A percentile compares a stretch with the other conserved stretches of the same genome.
Conservation (phyloP, 352 stramenopile genomes). For the Ochromonadaceae sp. region DNA sequence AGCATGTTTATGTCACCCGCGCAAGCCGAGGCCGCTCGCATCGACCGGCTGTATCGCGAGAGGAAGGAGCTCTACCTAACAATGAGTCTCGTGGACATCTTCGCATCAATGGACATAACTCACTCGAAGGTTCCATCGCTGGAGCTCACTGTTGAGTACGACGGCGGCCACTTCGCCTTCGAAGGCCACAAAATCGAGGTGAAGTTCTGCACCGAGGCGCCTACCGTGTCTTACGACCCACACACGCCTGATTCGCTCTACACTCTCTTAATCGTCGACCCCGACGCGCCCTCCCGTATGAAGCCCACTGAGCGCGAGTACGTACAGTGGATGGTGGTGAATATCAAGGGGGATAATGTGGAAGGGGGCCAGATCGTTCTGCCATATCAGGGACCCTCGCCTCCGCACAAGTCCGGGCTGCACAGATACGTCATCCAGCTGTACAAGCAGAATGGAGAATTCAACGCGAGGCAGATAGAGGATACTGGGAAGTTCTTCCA, state of each 20-base stretch:
- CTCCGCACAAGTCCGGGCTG: neutral
- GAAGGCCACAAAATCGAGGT: no score
- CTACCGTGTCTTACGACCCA: neutral
- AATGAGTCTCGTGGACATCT: no score
- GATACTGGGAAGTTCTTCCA: neutral
- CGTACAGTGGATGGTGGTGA: conserved; percentile 18
- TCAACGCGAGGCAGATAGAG: neutral
- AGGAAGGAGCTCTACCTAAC: no score
- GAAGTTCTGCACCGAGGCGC: no score
- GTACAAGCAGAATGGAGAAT: neutral
- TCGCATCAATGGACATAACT: no score
- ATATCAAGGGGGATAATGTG: conserved; percentile 7
- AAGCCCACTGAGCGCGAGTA: conserved; percentile 12
- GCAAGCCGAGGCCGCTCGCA: no score
- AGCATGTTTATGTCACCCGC: no score
- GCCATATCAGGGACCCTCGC: neutral
- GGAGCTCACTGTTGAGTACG: no score
- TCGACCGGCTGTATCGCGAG: no score
- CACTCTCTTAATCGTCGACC: conserved; percentile 19
- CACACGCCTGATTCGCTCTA: neutral
- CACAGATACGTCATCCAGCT: neutral
- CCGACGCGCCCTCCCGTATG: conserved; percentile 13
- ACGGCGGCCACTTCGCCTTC: no score
- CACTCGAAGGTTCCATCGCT: no score
- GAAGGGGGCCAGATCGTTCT: neutral